These are phyloP conservation scores for Osmozyma mogii DNA, from an alignment of 805 yeast species.

Conservation along the genomic window DNA sequence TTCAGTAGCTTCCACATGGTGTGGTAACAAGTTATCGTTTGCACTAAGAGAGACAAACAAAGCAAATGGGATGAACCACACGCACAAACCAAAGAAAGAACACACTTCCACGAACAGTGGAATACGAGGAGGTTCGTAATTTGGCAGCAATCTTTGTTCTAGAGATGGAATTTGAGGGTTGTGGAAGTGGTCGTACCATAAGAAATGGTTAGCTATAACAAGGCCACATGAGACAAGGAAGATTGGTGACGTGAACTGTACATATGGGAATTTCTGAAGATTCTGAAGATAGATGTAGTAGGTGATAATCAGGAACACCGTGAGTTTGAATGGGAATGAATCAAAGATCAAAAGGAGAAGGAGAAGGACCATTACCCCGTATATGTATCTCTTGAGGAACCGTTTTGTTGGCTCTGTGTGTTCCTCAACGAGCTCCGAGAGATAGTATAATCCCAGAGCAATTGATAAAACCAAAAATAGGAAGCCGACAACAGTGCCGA, in stretches of 20 bases:
- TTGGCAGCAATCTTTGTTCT: conserved; percentile 47
- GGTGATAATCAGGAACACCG: conserved; percentile 60
- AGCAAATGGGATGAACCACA: conserved; percentile 93
- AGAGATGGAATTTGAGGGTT: conserved; percentile 67
- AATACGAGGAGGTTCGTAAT: conserved; percentile 54
- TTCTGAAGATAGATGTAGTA: conserved; percentile 72
- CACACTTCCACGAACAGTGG: conserved; percentile 86
- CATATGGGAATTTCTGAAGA: conserved; percentile 75
- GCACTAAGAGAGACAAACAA: conserved; percentile 88
- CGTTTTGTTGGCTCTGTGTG: conserved; percentile 80
- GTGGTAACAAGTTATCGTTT: conserved; percentile 80
- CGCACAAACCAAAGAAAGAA: conserved; percentile 88
- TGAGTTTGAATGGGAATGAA: conserved; percentile 65
- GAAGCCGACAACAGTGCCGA: conserved; percentile 32
- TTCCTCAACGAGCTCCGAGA: conserved; percentile 90
- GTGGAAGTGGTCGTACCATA: conserved; percentile 85
- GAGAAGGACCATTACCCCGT: conserved; percentile 47
- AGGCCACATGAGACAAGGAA: conserved; percentile 65
- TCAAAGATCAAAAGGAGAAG: conserved; percentile 62
- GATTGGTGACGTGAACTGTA: conserved; percentile 60
- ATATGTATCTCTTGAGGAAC: conserved; percentile 56
- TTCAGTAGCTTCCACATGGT: conserved; percentile 24
- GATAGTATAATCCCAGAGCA: conserved; percentile 86
- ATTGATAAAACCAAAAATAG: conserved; percentile 42
- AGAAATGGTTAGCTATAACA: conserved; percentile 72